Evolutionary conservation across 164 flowering plant genomes (phyloP).

Genomic region (Vitis rupestris): DNA sequence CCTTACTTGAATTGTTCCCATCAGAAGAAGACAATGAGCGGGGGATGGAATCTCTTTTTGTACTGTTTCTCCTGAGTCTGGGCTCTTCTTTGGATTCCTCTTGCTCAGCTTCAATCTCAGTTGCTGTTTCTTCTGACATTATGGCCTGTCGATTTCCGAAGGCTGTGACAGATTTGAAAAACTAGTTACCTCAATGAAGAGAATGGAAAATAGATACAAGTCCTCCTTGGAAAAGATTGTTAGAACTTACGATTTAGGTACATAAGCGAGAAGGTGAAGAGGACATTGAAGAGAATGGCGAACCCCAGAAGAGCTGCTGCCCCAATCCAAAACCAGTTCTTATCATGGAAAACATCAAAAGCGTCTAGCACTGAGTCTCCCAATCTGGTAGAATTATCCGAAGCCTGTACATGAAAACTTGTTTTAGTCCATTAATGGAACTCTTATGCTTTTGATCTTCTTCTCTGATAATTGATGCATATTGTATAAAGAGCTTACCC

Average conservation of each 20-base stretch:
- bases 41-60: slow-evolving; percentile 29
- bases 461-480: not conserved
- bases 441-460: not conserved
- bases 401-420: slow-evolving; percentile 29
- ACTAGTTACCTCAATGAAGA: not conserved
- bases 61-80: slow-evolving; percentile 22
- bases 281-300: slow-evolving; percentile 66
- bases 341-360: slow-evolving; percentile 42
- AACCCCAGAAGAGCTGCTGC: slow-evolving; percentile 65
- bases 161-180: slow-evolving; percentile 35
- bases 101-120: slow-evolving; percentile 32
- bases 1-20: slow-evolving; percentile 62
- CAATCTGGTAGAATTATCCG: slow-evolving; percentile 35
- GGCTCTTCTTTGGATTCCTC: slow-evolving; percentile 28
- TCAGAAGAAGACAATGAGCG: slow-evolving; percentile 43
- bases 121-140: slow-evolving; percentile 50
- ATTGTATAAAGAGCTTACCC: slow-evolving; percentile 23
- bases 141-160: slow-evolving; percentile 67
- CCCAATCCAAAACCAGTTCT: slow-evolving; percentile 89
- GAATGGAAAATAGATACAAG: no score
- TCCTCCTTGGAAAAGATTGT: not conserved
- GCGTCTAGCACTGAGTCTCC: slow-evolving; percentile 46
- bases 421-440: not conserved
- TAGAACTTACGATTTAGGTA: slow-evolving; percentile 64
- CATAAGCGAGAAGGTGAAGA: slow-evolving; percentile 72